These are phyloP conservation scores for Boletus bicolor DNA, from an alignment of 768 basidiomycete species.

Conservation along the genomic window DNA sequence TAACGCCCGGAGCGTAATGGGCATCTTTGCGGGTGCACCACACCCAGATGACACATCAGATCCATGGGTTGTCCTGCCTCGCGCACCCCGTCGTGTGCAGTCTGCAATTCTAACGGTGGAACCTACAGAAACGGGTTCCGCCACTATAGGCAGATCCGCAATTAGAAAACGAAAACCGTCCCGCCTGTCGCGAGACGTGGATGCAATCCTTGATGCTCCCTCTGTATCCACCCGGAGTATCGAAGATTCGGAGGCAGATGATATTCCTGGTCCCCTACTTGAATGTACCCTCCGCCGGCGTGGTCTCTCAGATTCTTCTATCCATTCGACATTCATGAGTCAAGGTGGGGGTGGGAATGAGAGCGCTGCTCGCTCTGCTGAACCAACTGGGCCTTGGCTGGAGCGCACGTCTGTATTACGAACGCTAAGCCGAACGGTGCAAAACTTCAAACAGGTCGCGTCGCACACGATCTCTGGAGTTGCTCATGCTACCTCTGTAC, in stretches of 20 bases:
- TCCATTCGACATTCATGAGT: slow-evolving; percentile 76
- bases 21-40: slow-evolving; percentile 91
- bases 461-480: slow-evolving; percentile 29
- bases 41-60: slow-evolving; percentile 44
- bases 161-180: slow-evolving; percentile 15
- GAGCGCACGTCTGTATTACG: slow-evolving; percentile 50
- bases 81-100: slow-evolving; percentile 31
- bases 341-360: slow-evolving; percentile 40
- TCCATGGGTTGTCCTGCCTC: slow-evolving; percentile 71
- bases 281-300: slow-evolving; percentile 70
- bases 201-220: slow-evolving; percentile 70
- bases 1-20: slow-evolving; percentile 53
- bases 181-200: slow-evolving; percentile 62
- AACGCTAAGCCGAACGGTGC: slow-evolving; percentile 51
- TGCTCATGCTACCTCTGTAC: slow-evolving; percentile 2
- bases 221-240: slow-evolving; percentile 16
- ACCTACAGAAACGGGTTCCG: slow-evolving; percentile 6
- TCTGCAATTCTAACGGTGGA: slow-evolving; percentile 26
- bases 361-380: neutral
- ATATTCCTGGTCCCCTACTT: slow-evolving; percentile 51
- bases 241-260: slow-evolving; percentile 40
- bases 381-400: slow-evolving; percentile 30
- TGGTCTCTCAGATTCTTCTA: slow-evolving; percentile 89
- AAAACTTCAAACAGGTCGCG: slow-evolving; percentile 42
- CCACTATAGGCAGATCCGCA: slow-evolving; percentile 20